Evolutionary conservation across 139 green algal species (phyloP), one percentile per base, ranked within the genome.

Genomic region (Zygnema circumcarinatum): DNA sequence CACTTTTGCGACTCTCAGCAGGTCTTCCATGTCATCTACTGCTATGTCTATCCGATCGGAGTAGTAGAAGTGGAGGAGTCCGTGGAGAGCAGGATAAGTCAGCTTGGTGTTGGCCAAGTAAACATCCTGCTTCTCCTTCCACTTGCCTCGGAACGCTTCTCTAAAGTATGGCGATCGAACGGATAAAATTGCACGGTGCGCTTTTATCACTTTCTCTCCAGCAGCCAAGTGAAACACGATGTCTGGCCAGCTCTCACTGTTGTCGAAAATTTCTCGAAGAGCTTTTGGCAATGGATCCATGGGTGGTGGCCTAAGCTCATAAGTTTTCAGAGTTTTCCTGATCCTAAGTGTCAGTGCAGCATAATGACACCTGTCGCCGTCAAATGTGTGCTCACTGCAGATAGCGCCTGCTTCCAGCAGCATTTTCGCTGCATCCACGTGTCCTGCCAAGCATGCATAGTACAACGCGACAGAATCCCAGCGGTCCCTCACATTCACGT

Each of bases 381-480:
- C 85, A 67, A 90, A 90, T 29, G 85, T 90, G 85, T 90, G 67
- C 38, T 91, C 87, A 47, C 29, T 84, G 72, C 87, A 91, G 56
- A 91, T 78, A 20, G 87, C 87, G 25, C 87, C 87, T 36, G 87
- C 87, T 52, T 91, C 87, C 42, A 91, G 62, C 35, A 91, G 62
- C 56, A 89, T 36, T 32, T 72, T 42, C 16, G 87, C 72, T 22
- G 40, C 82, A 35, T 91, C 87, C 56, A 74, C 21, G 21, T 91
- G 87, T n/a, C 87, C 87, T 35, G 87, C 83, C 1, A 91, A 82
- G 82, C 87, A 91, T 16, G 87, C 67, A 35, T 91, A 91, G 40
- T 91, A 91, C 33, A 91, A 76, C 16, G 87, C 74, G 25, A 90
- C 82, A 29, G 82, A 84, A 76, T 91, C 87, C 87, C 87, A 91